Percentiles rank a stretch among this genome's conserved stretches.
These are phyloP conservation scores for Penicillium parvum DNA, from an alignment of 495 filamentous ascomycete species.

Conservation along the genomic window DNA sequence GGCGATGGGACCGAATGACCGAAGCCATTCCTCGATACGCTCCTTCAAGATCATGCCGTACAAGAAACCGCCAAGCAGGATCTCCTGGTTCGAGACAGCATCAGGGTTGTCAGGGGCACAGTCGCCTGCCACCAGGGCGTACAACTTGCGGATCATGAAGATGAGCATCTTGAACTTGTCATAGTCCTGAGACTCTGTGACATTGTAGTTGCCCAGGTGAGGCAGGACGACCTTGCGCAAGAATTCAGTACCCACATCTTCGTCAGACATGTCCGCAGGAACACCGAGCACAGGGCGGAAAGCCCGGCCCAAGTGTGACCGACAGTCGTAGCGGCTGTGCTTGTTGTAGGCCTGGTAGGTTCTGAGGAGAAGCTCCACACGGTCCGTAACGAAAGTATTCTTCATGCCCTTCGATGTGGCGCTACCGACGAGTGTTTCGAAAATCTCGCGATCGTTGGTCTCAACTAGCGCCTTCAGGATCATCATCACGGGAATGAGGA, in stretches of 20 bases:
- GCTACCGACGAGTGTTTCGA: slow-evolving; percentile 78
- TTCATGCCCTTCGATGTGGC: slow-evolving; percentile 67
- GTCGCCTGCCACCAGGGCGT: slow-evolving; percentile 85
- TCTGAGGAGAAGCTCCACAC: slow-evolving; percentile 84
- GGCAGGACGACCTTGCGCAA: slow-evolving; percentile 83
- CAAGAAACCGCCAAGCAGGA: slow-evolving; percentile 85
- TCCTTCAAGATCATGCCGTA: slow-evolving; percentile 97
- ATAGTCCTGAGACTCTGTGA: slow-evolving; percentile 72
- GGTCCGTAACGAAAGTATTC: slow-evolving; percentile 92
- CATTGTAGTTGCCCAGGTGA: slow-evolving; percentile 77
- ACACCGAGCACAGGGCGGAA: slow-evolving; percentile 83
- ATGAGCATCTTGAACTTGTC: slow-evolving; percentile 94
- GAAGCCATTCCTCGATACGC: slow-evolving; percentile 80
- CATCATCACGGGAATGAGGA: slow-evolving; percentile 91
- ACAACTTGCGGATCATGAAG: slow-evolving; percentile 95
- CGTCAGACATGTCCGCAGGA: slow-evolving; percentile 72
- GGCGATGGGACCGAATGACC: slow-evolving; percentile 53
- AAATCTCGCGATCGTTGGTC: slow-evolving; percentile 95
- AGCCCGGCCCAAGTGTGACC: slow-evolving; percentile 79
- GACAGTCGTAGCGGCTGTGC: slow-evolving; percentile 70
- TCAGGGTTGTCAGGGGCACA: slow-evolving; percentile 93
- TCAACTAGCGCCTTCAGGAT: slow-evolving; percentile 90
- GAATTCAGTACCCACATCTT: slow-evolving; percentile 86
- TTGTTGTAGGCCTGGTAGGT: slow-evolving; percentile 88
- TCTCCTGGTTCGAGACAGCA: slow-evolving; percentile 90